Conservation (phyloP, 768 basidiomycete species). For the Lyophyllum shimeji region DNA sequence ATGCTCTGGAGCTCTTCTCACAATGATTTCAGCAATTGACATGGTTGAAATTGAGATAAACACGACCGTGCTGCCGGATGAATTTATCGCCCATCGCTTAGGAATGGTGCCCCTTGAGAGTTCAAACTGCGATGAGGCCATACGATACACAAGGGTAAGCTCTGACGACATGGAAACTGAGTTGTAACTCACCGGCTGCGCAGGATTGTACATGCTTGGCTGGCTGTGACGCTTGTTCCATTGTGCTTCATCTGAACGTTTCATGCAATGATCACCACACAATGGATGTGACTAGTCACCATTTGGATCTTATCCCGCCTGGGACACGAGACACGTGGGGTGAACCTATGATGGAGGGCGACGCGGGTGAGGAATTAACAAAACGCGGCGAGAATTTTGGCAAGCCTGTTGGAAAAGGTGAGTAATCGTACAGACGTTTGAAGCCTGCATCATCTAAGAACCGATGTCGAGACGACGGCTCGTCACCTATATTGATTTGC, state of each 20-base stretch:
- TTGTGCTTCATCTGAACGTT: constrained; percentile 78
- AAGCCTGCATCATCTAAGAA: neutral
- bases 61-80: constrained; percentile 92
- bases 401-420: constrained; percentile 82
- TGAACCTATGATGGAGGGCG: constrained; percentile 13
- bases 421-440: constrained; percentile 11
- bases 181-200: neutral
- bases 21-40: constrained; percentile 77
- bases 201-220: constrained; percentile 92
- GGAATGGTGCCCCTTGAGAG: constrained; percentile 93
- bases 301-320: constrained; percentile 65
- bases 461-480: constrained; percentile 51
- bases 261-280: constrained; percentile 70
- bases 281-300: constrained; percentile 84
- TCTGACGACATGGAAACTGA: neutral
- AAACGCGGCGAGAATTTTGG: constrained; percentile 80
- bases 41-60: constrained; percentile 92
- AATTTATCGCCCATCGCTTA: constrained; percentile 94
- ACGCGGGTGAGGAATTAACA: constrained; percentile 67
- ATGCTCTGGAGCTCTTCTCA: constrained; percentile 1
- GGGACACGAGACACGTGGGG: constrained; percentile 21
- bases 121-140: constrained; percentile 84
- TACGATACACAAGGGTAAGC: constrained; percentile 74
- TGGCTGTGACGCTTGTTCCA: constrained; percentile 84
- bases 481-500: constrained; percentile 77